A percentile compares a stretch with the other conserved stretches of the same genome.
Evolutionary conservation across 1,139 yeast species (phyloP).

Genomic region (Yamadazyma taylorii): DNA sequence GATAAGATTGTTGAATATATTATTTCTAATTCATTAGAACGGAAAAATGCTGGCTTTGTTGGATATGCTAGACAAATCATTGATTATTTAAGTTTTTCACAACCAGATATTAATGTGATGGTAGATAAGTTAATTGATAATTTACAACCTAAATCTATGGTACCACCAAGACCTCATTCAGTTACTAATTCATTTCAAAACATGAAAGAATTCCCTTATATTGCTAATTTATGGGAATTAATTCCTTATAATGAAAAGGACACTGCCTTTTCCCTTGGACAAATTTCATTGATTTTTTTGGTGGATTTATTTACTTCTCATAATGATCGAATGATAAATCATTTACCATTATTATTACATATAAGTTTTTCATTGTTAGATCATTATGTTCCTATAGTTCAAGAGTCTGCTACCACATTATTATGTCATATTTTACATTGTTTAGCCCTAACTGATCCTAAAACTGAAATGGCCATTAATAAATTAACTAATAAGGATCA

Average conservation of each 20-base stretch:
- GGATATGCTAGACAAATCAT: slow-evolving; percentile 79
- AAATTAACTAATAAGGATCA: slow-evolving; percentile 50
- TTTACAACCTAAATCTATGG: slow-evolving; percentile 83
- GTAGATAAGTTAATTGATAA: slow-evolving; percentile 67
- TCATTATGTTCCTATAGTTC: slow-evolving; percentile 81
- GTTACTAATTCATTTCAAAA: slow-evolving; percentile 11
- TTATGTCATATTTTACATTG: slow-evolving; percentile 72
- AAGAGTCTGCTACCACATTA: slow-evolving; percentile 78
- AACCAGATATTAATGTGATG: slow-evolving; percentile 55
- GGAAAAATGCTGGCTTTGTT: slow-evolving; percentile 73
- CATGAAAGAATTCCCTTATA: slow-evolving; percentile 54
- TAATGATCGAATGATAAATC: slow-evolving; percentile 52
- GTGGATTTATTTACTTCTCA: slow-evolving; percentile 75
- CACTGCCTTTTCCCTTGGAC: slow-evolving; percentile 83
- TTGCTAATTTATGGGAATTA: slow-evolving; percentile 65
- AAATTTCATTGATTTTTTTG: slow-evolving; percentile 77
- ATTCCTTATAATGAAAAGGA: slow-evolving; percentile 65
- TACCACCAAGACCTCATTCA: slow-evolving; percentile 56
- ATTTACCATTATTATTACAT: slow-evolving; percentile 80
- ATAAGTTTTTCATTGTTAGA: slow-evolving; percentile 78
- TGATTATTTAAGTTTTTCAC: slow-evolving; percentile 65
- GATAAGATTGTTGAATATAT: slow-evolving; percentile 72
- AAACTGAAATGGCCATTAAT: slow-evolving; percentile 52
- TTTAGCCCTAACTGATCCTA: slow-evolving; percentile 55
- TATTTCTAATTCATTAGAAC: slow-evolving; percentile 64